Conservation (phyloP, 1,284 basidiomycete genomes). For the Cryptococcus sp. region DNA sequence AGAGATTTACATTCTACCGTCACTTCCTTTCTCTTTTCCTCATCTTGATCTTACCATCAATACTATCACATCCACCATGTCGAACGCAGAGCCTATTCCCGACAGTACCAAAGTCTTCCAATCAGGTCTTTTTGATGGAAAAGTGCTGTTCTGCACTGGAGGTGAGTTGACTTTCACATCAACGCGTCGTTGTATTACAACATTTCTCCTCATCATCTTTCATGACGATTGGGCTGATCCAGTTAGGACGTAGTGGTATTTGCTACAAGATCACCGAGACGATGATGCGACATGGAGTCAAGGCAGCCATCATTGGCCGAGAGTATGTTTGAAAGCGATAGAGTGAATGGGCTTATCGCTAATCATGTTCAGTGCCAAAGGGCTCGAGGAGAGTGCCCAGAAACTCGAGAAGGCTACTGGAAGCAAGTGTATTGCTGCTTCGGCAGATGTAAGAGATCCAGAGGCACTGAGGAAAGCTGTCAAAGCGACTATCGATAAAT, state of each 20-base stretch:
- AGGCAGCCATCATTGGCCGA: conserved; percentile 76
- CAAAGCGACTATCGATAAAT: conserved; percentile 64
- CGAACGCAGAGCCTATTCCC: neutral
- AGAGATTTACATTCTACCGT: neutral
- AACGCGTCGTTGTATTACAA: neutral
- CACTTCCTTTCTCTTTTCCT: neutral
- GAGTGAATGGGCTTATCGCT: neutral
- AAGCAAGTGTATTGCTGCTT: conserved; percentile 63
- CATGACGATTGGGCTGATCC: neutral
- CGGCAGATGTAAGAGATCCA: conserved; percentile 79
- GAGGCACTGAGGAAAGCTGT: conserved; percentile 72
- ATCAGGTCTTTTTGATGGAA: conserved; percentile 78
- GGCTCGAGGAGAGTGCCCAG: conserved; percentile 65
- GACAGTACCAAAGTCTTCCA: conserved; percentile 53
- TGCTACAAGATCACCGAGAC: conserved; percentile 82
- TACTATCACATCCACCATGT: neutral
- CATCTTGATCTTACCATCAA: neutral
- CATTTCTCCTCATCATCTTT: neutral
- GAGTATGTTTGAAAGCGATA: conserved; percentile 57
- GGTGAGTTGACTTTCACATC: conserved; percentile 49
- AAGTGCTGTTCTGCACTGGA: conserved; percentile 89
- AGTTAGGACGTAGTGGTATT: conserved; percentile 66
- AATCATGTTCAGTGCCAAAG: conserved; percentile 59
- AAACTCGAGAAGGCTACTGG: conserved; percentile 69
- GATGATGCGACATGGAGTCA: conserved; percentile 80